phyloP scores from a whole-genome alignment of 169 alveolate genomes.

The Babesia bigemina region DNA sequence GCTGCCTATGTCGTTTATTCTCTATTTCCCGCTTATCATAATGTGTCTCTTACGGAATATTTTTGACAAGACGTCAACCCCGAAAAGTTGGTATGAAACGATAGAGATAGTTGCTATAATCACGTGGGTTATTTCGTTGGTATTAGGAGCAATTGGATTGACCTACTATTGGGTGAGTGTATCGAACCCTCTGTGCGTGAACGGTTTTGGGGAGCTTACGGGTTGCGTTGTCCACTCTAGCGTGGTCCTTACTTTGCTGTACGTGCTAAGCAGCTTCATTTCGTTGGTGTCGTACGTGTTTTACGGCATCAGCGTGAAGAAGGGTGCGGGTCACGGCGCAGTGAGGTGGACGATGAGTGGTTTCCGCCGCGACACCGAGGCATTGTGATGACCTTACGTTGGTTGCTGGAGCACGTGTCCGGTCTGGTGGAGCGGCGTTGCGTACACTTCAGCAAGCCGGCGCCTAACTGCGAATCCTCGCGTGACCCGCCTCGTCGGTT shows the following conservation, averaged over 20 bases:
- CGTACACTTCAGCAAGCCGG: conserved; percentile 56
- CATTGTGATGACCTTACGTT: neutral
- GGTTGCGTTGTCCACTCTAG: conserved; percentile 8
- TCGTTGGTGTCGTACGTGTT: conserved; percentile 18
- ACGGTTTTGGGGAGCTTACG: conserved; percentile 25
- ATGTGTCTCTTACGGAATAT: neutral
- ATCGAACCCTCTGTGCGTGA: conserved; percentile 25
- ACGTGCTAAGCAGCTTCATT: conserved; percentile 6
- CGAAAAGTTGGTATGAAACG: neutral
- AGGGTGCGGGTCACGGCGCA: neutral
- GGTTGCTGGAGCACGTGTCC: conserved; percentile 25
- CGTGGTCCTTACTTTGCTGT: conserved; percentile 5
- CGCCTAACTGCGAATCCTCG: neutral
- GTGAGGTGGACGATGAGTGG: neutral
- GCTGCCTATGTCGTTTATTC: conserved; percentile 9
- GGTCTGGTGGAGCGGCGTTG: conserved; percentile 26
- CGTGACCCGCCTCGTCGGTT: conserved; percentile 16
- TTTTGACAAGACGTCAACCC: no score
- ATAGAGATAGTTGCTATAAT: neutral
- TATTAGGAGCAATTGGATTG: conserved; percentile 22
- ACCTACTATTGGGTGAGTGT: conserved; percentile 6
- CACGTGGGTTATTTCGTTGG: conserved; percentile 33
- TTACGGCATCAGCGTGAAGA: conserved; percentile 9
- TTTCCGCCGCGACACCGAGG: no score
- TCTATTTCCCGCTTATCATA: neutral